Conservation (phyloP, 352 stramenopile genomes). For the Globisporangium rhizosaccharum region DNA sequence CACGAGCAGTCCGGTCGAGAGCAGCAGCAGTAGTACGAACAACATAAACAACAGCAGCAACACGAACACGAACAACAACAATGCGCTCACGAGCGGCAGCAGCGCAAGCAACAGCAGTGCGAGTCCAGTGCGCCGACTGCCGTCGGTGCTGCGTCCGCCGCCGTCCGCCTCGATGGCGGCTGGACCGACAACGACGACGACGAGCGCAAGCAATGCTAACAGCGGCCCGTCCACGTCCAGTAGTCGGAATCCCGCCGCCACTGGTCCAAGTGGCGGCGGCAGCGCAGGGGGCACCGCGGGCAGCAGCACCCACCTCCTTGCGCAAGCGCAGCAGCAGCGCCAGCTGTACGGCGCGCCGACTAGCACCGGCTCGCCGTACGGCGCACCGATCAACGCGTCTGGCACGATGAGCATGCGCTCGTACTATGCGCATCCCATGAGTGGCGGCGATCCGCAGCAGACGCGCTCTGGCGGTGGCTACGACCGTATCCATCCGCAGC, state of each 20-base stretch:
- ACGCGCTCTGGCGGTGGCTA: neutral
- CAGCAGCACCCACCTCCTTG: neutral
- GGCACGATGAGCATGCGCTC: slow-evolving; percentile 14
- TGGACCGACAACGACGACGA: neutral
- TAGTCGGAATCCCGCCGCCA: slow-evolving; percentile 11
- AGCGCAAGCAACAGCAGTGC: slow-evolving; percentile 16
- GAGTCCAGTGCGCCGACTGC: slow-evolving; percentile 33
- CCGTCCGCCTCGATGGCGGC: neutral
- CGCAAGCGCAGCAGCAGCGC: slow-evolving; percentile 4
- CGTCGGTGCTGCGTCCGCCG: slow-evolving; percentile 26
- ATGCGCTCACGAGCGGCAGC: slow-evolving; percentile 9
- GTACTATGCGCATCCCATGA: slow-evolving; percentile 22
- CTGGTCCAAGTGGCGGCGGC: too few relatives aligned
- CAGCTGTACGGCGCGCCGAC: slow-evolving; percentile 15
- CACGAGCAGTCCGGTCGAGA: slow-evolving; percentile 5
- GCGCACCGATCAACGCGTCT: slow-evolving; percentile 13
- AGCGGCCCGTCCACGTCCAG: slow-evolving; percentile 12
- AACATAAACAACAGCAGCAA: neutral
- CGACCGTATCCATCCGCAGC: neutral
- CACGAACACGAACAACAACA: neutral
- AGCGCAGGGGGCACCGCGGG: neutral
- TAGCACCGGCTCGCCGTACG: slow-evolving; percentile 15
- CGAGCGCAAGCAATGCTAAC: neutral
- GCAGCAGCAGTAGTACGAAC: slow-evolving; percentile 5
- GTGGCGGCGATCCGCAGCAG: neutral